phyloP scores from a whole-genome alignment of 2,329 filamentous ascomycete genomes.

The Aspergillus alliaceus region DNA sequence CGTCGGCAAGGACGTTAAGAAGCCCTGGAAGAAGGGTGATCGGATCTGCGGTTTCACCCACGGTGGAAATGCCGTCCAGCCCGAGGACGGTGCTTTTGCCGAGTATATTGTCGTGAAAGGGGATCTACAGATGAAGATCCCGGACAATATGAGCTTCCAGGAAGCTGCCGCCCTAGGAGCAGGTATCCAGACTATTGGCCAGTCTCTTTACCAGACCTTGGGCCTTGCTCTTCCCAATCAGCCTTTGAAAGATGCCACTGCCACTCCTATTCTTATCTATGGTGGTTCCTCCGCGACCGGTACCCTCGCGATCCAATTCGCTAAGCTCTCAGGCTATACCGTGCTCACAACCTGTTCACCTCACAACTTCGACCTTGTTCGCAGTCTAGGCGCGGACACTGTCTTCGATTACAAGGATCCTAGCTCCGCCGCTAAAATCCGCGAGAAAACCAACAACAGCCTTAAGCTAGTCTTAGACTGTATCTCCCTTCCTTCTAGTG shows the following conservation, averaged over 20 bases:
- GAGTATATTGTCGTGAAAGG: conserved; percentile 55
- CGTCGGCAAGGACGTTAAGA: conserved; percentile 50
- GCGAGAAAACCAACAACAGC: conserved; percentile 27
- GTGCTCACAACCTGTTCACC: conserved; percentile 37
- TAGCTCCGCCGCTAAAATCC: conserved; percentile 25
- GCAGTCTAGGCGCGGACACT: conserved; percentile 30
- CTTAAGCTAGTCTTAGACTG: conserved; percentile 37
- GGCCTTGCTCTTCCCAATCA: conserved; percentile 25
- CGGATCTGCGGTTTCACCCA: conserved; percentile 53
- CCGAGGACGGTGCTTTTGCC: conserved; percentile 55
- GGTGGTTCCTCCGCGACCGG: conserved; percentile 41
- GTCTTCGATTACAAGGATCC: conserved; percentile 35
- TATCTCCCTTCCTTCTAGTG: conserved; percentile 28
- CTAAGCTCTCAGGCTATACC: conserved; percentile 33
- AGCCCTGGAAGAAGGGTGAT: conserved; percentile 51
- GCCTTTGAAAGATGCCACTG: conserved; percentile 14
- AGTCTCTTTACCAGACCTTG: conserved; percentile 40
- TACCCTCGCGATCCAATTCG: conserved; percentile 39
- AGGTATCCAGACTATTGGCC: conserved; percentile 53
- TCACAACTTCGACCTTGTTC: conserved; percentile 33
- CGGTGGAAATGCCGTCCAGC: conserved; percentile 42
- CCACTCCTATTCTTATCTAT: conserved; percentile 40
- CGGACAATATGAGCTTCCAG: conserved; percentile 50
- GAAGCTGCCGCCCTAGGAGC: conserved; percentile 55
- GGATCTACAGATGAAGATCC: conserved; percentile 49